Evolutionary conservation across 2,329 filamentous ascomycete genomes (phyloP).

Genomic region (Cercospora nicotianae): DNA sequence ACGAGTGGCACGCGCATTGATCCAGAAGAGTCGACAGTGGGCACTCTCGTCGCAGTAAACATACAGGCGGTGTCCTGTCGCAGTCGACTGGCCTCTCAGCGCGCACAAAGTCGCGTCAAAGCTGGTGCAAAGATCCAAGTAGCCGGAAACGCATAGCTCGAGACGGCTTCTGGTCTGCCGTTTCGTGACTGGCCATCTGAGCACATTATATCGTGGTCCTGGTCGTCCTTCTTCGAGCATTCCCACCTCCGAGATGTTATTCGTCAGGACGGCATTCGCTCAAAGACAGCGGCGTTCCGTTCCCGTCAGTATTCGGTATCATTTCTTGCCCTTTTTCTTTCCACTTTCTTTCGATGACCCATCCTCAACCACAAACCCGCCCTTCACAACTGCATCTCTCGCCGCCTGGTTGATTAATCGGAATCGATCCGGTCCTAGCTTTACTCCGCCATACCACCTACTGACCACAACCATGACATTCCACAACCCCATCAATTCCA

Average conservation of each 20-base stretch:
- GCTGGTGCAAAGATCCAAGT: neutral
- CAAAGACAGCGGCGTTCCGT: neutral
- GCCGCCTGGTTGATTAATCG: constrained; percentile 85
- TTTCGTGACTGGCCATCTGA: neutral
- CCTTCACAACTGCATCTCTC: constrained; percentile 77
- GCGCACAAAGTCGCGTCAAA: neutral
- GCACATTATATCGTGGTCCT: neutral
- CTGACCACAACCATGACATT: constrained; percentile 90
- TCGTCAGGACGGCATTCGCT: neutral
- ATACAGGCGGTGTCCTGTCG: neutral
- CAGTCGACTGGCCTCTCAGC: neutral
- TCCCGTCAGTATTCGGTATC: neutral
- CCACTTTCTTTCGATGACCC: constrained; percentile 37
- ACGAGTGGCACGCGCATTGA: neutral
- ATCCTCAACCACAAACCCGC: constrained; percentile 63
- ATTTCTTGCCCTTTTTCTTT: constrained; percentile 31
- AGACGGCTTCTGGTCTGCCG: neutral
- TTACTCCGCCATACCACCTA: constrained; percentile 91
- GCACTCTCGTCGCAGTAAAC: neutral
- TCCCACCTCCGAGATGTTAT: neutral
- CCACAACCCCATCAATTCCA: constrained; percentile 95
- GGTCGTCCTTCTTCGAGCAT: neutral
- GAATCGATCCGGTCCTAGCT: constrained; percentile 85
- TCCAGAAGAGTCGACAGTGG: neutral
- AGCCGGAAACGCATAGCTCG: neutral